Conservation (phyloP, 495 filamentous ascomycete genomes). For the Thermothielavioides terrestris region DNA sequence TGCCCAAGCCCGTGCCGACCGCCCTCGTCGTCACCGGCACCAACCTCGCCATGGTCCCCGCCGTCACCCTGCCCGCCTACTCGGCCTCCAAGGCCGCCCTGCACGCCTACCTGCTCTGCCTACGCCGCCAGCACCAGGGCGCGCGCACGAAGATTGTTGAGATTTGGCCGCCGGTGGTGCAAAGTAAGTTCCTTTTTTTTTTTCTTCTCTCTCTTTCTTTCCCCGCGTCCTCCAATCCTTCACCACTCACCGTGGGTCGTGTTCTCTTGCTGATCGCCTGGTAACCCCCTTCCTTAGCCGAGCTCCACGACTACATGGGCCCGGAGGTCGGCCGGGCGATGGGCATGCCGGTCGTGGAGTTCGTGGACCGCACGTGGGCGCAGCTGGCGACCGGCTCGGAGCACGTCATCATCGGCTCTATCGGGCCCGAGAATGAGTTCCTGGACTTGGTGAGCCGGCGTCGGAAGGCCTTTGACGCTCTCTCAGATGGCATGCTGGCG, state of each 20-base stretch:
- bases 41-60: background rate
- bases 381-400: background rate
- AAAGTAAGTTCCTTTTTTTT: background rate
- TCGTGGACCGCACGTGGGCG: background rate
- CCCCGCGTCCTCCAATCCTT: no score
- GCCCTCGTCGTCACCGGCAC: background rate
- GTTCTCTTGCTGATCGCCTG: no score
- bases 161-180: background rate
- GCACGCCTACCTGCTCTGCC: background rate
- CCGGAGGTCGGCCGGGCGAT: background rate
- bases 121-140: background rate
- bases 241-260: no score
- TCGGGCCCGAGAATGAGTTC: background rate
- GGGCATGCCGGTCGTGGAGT: background rate
- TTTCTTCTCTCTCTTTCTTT: background rate
- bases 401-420: background rate
- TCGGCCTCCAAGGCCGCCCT: background rate
- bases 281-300: no score
- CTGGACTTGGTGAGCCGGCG: background rate
- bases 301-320: constrained; percentile 1
- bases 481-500: background rate
- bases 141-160: background rate
- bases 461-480: background rate
- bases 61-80: background rate
- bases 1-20: background rate